phyloP scores from a whole-genome alignment of 2,329 filamentous ascomycete species.

The Nothophoma quercina region DNA sequence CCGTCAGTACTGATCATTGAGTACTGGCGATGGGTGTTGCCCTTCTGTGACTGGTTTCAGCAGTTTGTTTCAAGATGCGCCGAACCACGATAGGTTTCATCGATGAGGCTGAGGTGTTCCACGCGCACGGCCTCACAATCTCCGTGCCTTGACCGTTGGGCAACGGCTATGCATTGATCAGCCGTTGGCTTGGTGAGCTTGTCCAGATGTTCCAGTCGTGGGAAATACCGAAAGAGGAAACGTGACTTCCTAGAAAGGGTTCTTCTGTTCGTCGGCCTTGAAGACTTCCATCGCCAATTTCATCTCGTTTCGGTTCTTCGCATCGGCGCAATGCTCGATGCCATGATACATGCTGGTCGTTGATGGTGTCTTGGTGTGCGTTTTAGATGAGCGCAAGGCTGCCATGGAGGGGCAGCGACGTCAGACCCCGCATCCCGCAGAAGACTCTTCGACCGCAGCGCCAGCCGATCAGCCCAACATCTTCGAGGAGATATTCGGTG shows the following conservation, averaged over 20 bases:
- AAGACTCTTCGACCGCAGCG: not conserved
- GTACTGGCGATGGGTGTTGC: constrained; percentile 6
- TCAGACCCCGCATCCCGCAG: constrained; percentile 3
- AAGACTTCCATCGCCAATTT: not conserved
- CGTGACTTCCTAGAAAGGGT: not conserved
- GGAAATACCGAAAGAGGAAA: not conserved
- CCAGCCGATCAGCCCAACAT: too few relatives aligned
- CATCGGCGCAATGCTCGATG: not conserved
- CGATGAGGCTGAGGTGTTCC: constrained; percentile 14
- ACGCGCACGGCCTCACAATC: constrained; percentile 7
- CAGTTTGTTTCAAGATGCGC: constrained; percentile 12
- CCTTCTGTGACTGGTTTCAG: constrained; percentile 24
- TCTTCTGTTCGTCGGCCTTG: not conserved
- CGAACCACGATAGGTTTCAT: constrained; percentile 25
- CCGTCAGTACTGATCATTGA: not conserved
- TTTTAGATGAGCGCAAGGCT: not conserved
- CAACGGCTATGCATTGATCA: constrained; percentile 14
- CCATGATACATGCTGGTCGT: not conserved
- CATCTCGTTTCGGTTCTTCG: not conserved
- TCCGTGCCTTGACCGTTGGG: constrained; percentile 7
- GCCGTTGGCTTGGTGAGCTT: constrained; percentile 24
- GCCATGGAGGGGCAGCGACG: not conserved
- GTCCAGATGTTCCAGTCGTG: constrained; percentile 4
- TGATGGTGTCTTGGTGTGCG: not conserved
- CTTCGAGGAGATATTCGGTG: not conserved